phyloP scores from a whole-genome alignment of 192 early-diverging fungal genomes.

The Podila clonocystis region DNA sequence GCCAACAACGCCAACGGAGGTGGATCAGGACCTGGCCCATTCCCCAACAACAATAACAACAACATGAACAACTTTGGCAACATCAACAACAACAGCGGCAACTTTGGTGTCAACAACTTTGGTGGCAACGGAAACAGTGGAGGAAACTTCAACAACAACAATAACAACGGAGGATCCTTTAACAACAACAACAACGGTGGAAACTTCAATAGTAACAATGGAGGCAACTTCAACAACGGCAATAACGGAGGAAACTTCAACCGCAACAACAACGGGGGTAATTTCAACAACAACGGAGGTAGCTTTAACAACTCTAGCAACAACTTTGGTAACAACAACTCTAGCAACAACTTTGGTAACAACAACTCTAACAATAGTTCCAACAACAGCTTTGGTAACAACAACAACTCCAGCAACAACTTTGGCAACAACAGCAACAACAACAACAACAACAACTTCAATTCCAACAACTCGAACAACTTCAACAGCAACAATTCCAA shows the following conservation, averaged over 20 bases:
- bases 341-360: neutral
- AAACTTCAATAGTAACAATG: constrained; percentile 2
- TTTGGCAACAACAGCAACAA: constrained; percentile 10
- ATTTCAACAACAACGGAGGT: neutral
- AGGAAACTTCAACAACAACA: constrained; percentile 2
- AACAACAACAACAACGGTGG: constrained; percentile 1
- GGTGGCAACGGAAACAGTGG: constrained; percentile 21
- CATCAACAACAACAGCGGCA: constrained; percentile 1
- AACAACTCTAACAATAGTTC: neutral
- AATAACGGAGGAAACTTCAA: constrained; percentile 11
- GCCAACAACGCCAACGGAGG: constrained; percentile 2
- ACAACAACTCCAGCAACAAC: neutral
- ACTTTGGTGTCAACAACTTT: constrained; percentile 1
- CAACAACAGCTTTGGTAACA: neutral
- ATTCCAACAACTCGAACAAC: constrained; percentile 9
- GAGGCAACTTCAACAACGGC: constrained; percentile 7
- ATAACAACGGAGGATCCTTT: neutral
- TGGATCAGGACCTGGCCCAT: neutral
- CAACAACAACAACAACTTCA: constrained; percentile 15
- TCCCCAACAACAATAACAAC: constrained; percentile 32
- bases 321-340: constrained; percentile 12
- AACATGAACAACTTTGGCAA: constrained; percentile 20
- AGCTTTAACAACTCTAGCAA: neutral
- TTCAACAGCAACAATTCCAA: neutral
- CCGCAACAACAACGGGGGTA: constrained; percentile 8